phyloP scores from a whole-genome alignment of 1,139 yeast species.

The Geotrichum bryndzae region DNA sequence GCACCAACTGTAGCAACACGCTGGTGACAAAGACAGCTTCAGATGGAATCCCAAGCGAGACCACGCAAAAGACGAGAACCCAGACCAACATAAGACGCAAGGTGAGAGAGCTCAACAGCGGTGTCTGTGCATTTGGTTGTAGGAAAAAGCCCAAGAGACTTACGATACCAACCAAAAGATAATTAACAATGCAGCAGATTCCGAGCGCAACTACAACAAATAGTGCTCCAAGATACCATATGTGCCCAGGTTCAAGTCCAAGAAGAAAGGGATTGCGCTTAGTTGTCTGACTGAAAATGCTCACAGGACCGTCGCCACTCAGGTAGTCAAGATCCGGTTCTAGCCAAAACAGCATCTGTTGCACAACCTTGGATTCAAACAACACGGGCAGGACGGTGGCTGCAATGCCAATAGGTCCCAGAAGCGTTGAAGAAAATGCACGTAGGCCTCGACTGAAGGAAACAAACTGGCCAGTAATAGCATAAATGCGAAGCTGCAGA shows the following conservation, averaged over 20 bases:
- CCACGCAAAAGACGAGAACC: conserved; percentile 39
- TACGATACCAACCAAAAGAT: conserved; percentile 18
- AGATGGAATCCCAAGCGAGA: conserved; percentile 64
- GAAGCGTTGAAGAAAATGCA: conserved; percentile 32
- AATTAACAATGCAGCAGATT: conserved; percentile 38
- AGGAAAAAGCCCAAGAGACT: not conserved
- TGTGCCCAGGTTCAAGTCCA: conserved; percentile 56
- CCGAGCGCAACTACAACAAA: conserved; percentile 51
- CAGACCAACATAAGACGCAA: not conserved
- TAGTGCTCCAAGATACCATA: conserved; percentile 56
- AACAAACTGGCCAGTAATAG: conserved; percentile 41
- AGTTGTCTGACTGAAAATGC: conserved; percentile 26
- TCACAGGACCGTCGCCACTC: conserved; percentile 25
- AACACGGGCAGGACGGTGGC: conserved; percentile 40
- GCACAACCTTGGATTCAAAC: conserved; percentile 20
- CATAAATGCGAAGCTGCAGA: conserved; percentile 28
- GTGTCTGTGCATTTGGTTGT: not conserved
- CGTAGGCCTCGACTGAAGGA: conserved; percentile 46
- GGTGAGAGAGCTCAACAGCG: not conserved
- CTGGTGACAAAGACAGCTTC: conserved; percentile 67
- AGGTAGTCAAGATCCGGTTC: conserved; percentile 28
- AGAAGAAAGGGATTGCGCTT: conserved; percentile 45
- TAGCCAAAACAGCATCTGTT: conserved; percentile 34
- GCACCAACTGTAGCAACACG: conserved; percentile 40
- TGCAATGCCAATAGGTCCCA: conserved; percentile 25